Base-by-base conservation (phyloP, 306 rosid genomes). In the Senna siamea region DNA sequence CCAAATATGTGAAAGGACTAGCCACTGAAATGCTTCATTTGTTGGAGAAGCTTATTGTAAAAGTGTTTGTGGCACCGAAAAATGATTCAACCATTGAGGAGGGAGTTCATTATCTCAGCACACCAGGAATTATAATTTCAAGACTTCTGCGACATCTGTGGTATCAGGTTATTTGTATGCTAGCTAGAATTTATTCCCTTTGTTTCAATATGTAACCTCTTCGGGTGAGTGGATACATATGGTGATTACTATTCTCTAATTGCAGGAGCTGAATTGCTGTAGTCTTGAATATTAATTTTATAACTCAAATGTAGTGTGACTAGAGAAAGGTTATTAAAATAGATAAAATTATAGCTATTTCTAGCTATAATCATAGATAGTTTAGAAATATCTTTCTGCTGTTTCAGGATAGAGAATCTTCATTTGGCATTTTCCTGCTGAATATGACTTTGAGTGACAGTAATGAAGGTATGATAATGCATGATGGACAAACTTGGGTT, bases 11-110 rank as follows among this genome's bases (percentile, higher is more conserved):
- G 68, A 92, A 88, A 80, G 86, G 90, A 75, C 78, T 79, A 71
- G 90, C 97, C 58, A 77, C 89, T 69, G 91, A 94, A 74, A 72
- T 89, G 68, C 93, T 94, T 82, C 68, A 72, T 58, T 58, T 86
- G 56, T 75, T 94, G 74, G 93, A 94, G 80, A 87, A 87, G 82
- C 67, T 88, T 60, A 70, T 92, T 51, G 80, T 85, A 75, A 84
- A 72, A 54, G 64, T 79, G 73, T 67, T 78, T 55, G 79, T 35
- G 65, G 81, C 71, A 61, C 72, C 78, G 52, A 79, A 62, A 69
- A 70, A 79, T 71, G 78, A 83, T 70, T 77, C 80, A 58, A 78
- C 41, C 12, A 65, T 56, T 23, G 81, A 88, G 79, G 78, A 72
- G 84, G 80, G 68, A 59, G 52, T 69, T 88, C 72, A 83, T 18